A percentile compares a stretch with the other conserved stretches of the same genome.
Evolutionary conservation across 352 stramenopile genomes (phyloP).

Genomic region (Globisporangium uncinulatum): DNA sequence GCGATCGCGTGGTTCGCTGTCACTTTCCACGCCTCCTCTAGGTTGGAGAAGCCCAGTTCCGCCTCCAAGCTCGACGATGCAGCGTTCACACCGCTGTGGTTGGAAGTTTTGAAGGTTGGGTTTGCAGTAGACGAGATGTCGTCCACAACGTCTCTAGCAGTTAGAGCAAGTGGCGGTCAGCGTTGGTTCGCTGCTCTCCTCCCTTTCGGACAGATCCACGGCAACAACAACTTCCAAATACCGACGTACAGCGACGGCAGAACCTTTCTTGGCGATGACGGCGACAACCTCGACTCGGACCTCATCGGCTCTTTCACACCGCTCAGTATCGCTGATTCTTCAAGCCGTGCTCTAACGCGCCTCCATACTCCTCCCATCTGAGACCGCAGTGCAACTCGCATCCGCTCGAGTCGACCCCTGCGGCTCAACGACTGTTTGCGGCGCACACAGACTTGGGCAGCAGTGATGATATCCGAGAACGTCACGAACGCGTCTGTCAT

Average conservation of each 20-base stretch:
- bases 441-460: slow-evolving; percentile 16
- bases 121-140: neutral
- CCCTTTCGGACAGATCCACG: neutral
- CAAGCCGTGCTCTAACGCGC: slow-evolving; percentile 9
- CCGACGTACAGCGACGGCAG: slow-evolving; percentile 27
- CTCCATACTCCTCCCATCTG: neutral
- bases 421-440: slow-evolving; percentile 8
- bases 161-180: neutral
- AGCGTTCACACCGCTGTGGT: neutral
- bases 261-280: slow-evolving; percentile 29
- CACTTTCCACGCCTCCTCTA: slow-evolving; percentile 39
- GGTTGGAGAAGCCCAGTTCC: slow-evolving; percentile 15
- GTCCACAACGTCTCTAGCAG: neutral
- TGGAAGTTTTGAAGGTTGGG: neutral
- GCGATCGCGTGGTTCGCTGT: slow-evolving; percentile 48
- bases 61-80: neutral
- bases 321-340: neutral
- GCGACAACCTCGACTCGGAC: slow-evolving; percentile 2
- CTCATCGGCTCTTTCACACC: neutral
- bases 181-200: neutral
- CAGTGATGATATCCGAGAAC: slow-evolving; percentile 33
- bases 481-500: slow-evolving; percentile 24
- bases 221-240: neutral
- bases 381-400: neutral
- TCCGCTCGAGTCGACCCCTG: neutral